A percentile compares a stretch with the other conserved stretches of the same genome.
Evolutionary conservation across 2,329 filamentous ascomycete species (phyloP).

Genomic region (Aspergillus latus): DNA sequence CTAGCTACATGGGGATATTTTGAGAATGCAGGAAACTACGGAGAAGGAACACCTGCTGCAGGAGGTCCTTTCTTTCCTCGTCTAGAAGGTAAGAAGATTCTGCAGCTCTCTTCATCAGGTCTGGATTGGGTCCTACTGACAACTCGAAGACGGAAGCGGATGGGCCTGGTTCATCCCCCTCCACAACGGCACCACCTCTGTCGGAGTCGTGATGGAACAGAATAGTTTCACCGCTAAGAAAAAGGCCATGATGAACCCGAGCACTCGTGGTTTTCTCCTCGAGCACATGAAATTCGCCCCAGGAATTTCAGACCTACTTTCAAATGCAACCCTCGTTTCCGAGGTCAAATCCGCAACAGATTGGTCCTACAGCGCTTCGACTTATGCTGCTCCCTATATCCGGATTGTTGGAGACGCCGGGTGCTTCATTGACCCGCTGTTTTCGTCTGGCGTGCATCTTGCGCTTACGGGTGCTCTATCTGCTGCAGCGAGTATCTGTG

Average conservation of each 20-base stretch:
- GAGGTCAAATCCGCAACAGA: background rate
- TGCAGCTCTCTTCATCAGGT: background rate
- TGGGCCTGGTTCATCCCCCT: background rate
- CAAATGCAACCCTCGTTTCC: background rate
- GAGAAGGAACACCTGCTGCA: background rate
- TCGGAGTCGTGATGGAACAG: background rate
- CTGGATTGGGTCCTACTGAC: background rate
- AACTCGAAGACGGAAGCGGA: background rate
- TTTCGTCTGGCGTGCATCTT: background rate
- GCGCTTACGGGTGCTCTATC: background rate
- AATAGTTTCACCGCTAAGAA: background rate
- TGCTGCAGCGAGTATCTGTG: background rate
- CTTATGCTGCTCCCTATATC: background rate
- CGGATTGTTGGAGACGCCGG: background rate
- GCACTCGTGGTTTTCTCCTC: background rate
- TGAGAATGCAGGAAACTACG: slow-evolving; percentile 24
- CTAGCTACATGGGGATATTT: slow-evolving; percentile 53
- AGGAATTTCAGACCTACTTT: background rate
- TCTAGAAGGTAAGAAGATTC: background rate
- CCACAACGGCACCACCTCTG: background rate
- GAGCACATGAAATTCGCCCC: background rate
- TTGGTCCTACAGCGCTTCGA: background rate
- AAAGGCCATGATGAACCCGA: background rate
- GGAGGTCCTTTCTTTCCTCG: background rate
- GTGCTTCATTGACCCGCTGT: background rate